Evolutionary conservation across 2,329 filamentous ascomycete genomes (phyloP), one percentile per base, ranked within the genome.

Genomic region (Botryosphaeria dothidea): DNA sequence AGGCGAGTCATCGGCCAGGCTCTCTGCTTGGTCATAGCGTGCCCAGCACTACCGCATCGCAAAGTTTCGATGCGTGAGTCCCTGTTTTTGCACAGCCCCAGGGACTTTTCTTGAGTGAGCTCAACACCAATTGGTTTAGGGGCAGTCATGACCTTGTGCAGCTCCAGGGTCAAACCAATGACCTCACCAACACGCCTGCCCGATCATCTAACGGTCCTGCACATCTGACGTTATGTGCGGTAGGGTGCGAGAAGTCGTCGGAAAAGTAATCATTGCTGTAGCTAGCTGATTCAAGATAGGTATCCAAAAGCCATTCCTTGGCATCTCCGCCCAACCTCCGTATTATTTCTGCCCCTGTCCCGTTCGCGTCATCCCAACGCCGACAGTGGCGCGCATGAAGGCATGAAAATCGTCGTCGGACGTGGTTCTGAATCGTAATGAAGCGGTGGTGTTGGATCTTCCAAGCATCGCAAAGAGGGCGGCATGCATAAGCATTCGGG

Each of bases 321-420:
- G 56, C 56, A 60, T 13, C 25, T 31, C 41, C 56, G 15, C 38
- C 27, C 9, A 6, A 31, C 43, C 41, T 31, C 21, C 25, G 23
- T 15, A 46, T 46, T 34, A 34, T 31, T 3, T 6, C 11, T 41
- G n/a, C 29, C 5, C 38, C 11, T 25, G 19, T 46, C 41, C 56
- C 56, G 25, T 34, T 36, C 43, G 56, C 25, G 23, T 29, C 5
- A 23, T 11, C 9, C n/a, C 27, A 17, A 31, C 8, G 29, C 38
- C 25, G 34, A 38, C 9, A 29, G 36, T 46, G 54, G 56, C 38
- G n/a, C n/a, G 38, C 38, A 31, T 46, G 11, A 60, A 60, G 41
- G 27, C 38, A 34, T 60, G n/a, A 46, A 43, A 34, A 34, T 60
- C 56, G 56, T 60, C 56, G 46, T 60, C 25, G 41, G 46, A 11